Conservation (phyloP, 2,329 filamentous ascomycete species). For the Cladosporium sp. region DNA sequence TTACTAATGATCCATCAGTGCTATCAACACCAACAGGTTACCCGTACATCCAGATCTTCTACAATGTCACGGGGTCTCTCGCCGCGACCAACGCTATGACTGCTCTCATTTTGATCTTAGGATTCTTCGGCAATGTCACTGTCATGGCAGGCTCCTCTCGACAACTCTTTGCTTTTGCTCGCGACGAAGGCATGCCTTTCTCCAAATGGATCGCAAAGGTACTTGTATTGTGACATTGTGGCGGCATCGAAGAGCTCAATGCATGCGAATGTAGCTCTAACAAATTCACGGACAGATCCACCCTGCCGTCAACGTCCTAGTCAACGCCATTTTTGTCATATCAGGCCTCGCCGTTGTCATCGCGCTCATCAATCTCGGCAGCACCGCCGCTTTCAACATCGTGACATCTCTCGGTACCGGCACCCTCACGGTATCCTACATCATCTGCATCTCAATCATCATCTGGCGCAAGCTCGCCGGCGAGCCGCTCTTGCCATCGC, state of each 20-base stretch:
- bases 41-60: slow-evolving; percentile 39
- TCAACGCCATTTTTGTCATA: slow-evolving; percentile 29
- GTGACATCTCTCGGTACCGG: slow-evolving; percentile 40
- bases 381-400: slow-evolving; percentile 42
- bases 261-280: neutral
- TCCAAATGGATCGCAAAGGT: slow-evolving; percentile 34
- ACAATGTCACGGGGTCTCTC: slow-evolving; percentile 31
- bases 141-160: slow-evolving; percentile 42
- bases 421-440: slow-evolving; percentile 22
- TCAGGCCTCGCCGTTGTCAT: slow-evolving; percentile 18
- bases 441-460: slow-evolving; percentile 24
- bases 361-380: slow-evolving; percentile 37
- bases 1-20: slow-evolving; percentile 18
- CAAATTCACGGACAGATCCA: slow-evolving; percentile 22
- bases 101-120: slow-evolving; percentile 36
- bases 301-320: slow-evolving; percentile 29
- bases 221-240: neutral
- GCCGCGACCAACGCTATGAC: slow-evolving; percentile 13
- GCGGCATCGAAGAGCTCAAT: neutral
- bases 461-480: slow-evolving; percentile 20
- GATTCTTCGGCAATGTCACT: slow-evolving; percentile 42
- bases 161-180: slow-evolving; percentile 43
- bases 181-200: slow-evolving; percentile 41
- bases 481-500: slow-evolving; percentile 23
- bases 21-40: slow-evolving; percentile 29